Evolutionary conservation across 2,329 filamentous ascomycete species (phyloP).

Genomic region (Aureobasidium melanogenum): DNA sequence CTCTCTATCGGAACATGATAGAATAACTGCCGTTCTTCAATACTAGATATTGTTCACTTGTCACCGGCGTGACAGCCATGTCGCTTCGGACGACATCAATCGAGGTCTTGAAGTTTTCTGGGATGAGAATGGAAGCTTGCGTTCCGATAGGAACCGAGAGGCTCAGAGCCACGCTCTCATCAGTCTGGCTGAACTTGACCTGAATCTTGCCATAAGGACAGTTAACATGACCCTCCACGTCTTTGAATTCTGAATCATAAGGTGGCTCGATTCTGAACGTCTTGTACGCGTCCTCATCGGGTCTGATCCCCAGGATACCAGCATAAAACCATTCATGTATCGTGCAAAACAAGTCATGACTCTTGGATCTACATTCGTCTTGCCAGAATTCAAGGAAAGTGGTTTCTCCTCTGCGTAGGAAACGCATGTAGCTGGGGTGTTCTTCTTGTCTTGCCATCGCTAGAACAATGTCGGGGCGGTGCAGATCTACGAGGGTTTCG

Average conservation of each 20-base stretch:
- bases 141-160: conserved; percentile 22
- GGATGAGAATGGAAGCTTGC: conserved; percentile 5
- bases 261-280: conserved; percentile 33
- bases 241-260: conserved; percentile 32
- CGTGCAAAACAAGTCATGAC: conserved; percentile 40
- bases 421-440: conserved; percentile 42
- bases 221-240: conserved; percentile 30
- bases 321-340: conserved; percentile 43
- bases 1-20: neutral
- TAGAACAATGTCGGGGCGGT: conserved; percentile 33
- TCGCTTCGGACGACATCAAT: neutral
- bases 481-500: conserved; percentile 33
- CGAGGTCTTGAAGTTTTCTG: neutral
- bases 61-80: neutral
- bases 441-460: conserved; percentile 40
- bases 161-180: conserved; percentile 14
- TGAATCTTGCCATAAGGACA: conserved; percentile 32
- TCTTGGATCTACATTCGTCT: conserved; percentile 35
- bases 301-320: conserved; percentile 31
- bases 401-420: conserved; percentile 37
- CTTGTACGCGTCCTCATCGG: conserved; percentile 31
- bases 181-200: conserved; percentile 18
- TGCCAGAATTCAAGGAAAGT: conserved; percentile 38
- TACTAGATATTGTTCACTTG: neutral
- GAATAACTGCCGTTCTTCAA: neutral